Evolutionary conservation across 2,329 filamentous ascomycete genomes (phyloP), one percentile per base, ranked within the genome.

Genomic region (Xenoacremonium recifei): DNA sequence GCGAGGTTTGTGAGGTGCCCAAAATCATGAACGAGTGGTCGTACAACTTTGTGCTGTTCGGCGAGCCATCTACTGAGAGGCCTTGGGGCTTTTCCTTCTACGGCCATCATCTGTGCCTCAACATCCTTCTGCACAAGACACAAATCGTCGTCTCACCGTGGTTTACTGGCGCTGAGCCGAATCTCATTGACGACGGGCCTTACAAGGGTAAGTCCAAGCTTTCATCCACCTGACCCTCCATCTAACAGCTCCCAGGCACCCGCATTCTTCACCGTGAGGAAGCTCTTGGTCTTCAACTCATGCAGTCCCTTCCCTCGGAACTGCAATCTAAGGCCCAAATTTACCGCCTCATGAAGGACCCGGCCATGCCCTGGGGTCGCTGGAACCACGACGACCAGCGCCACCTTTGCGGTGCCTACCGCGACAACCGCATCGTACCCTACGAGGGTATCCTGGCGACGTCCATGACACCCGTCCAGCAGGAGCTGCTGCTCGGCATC

Each of bases 351-450:
- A 72, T 89, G 66, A 71, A 75, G 18, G 85, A 89, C 43, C 76
- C 79, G 0, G 72, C 66, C 0, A 89, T 89, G 85, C 79, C 76
- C 3, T 65, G 68, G 11, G 83, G 82, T 9, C 75, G 86, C 6
- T 91, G 86, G 86, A 91, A 91, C 60, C 83, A 83, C 50, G 85
- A 89, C 55, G 87, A 92, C 60, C 85, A 91, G 67, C 75, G 87
- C 5, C 87, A 91, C 55, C 61, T 89, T 4, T 88, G 85, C 59
- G 87, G 88, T 25, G 87, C 87, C 0, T 89, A 86, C 60, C 77
- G 85, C 11, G 87, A 92, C 55, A 93, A 92, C 61, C 76, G 87
- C 10, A 65, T 87, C 10, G 83, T 92, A 1, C 87, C 87, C 0
- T 87, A 82, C 58, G 82, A 91, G 63, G 87, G 87, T 0, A 63